Conservation (phyloP, 2,329 filamentous ascomycete genomes). For the Arachnomyces sp. region DNA sequence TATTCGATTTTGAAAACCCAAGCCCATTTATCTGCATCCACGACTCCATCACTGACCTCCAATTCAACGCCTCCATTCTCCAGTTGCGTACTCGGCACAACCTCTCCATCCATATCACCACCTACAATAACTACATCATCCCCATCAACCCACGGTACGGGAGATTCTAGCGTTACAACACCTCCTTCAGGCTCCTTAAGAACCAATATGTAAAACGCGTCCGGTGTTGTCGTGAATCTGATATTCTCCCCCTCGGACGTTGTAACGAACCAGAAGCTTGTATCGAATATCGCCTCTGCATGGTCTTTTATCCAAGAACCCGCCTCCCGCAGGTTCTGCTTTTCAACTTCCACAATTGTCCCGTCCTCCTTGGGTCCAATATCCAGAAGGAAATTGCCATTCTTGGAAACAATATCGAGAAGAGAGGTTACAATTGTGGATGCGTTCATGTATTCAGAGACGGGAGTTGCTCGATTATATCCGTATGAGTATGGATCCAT, state of each 20-base stretch:
- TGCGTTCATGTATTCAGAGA: conserved; percentile 45
- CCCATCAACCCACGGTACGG: conserved; percentile 40
- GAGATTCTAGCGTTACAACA: conserved; percentile 33
- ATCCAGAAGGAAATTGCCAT: conserved; percentile 50
- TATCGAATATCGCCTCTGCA: conserved; percentile 49
- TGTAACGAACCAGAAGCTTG: conserved; percentile 46
- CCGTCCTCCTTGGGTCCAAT: conserved; percentile 50
- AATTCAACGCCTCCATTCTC: conserved; percentile 18
- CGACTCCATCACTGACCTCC: conserved; percentile 25
- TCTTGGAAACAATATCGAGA: conserved; percentile 47
- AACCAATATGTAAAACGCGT: conserved; percentile 47
- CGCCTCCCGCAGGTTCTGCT: conserved; percentile 41
- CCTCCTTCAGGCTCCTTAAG: conserved; percentile 30
- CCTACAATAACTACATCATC: conserved; percentile 42
- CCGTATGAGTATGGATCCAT: conserved; percentile 55
- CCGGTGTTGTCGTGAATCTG: conserved; percentile 44
- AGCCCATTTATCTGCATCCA: conserved; percentile 29
- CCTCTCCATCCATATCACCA: conserved; percentile 10
- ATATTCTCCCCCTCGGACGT: conserved; percentile 38
- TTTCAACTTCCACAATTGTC: conserved; percentile 43
- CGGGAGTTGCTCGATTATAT: conserved; percentile 49
- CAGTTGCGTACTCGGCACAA: background rate
- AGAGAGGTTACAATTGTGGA: conserved; percentile 40
- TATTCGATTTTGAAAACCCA: conserved; percentile 39
- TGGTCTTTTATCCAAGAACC: conserved; percentile 48